These are phyloP conservation scores for Saccharomycopsis malanga DNA, from an alignment of 805 yeast species.

Conservation along the genomic window DNA sequence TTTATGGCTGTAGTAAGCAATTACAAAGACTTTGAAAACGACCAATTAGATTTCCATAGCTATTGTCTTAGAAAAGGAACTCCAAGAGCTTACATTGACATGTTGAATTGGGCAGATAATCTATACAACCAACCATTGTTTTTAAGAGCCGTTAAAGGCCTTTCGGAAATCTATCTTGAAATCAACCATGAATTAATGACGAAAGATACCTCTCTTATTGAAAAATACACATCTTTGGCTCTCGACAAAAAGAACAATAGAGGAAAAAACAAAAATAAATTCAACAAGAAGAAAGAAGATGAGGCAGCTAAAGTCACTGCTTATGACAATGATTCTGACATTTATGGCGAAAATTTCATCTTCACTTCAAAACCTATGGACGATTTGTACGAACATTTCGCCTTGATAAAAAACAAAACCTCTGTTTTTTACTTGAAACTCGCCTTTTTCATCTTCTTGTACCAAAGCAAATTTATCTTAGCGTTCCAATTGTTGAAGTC, in stretches of 20 bases:
- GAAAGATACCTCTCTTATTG: slow-evolving; percentile 10
- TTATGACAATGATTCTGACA: slow-evolving; percentile 18
- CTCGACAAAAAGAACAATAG: slow-evolving; percentile 11
- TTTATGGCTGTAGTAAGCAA: slow-evolving; percentile 58
- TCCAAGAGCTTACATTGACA: slow-evolving; percentile 69
- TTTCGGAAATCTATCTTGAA: slow-evolving; percentile 49
- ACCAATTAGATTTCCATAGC: slow-evolving; percentile 91
- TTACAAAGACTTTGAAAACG: slow-evolving; percentile 65
- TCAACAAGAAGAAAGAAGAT: slow-evolving; percentile 11
- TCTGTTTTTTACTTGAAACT: slow-evolving; percentile 14
- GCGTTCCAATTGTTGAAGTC: slow-evolving; percentile 18
- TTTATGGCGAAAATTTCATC: slow-evolving; percentile 13
- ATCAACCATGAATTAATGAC: slow-evolving; percentile 13
- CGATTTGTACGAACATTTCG: slow-evolving; percentile 3
- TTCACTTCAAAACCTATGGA: slow-evolving; percentile 8
- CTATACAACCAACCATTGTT: slow-evolving; percentile 65
- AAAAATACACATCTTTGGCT: slow-evolving; percentile 4
- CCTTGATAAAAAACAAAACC: slow-evolving; percentile 6
- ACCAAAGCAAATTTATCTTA: slow-evolving; percentile 14
- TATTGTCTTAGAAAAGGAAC: slow-evolving; percentile 90
- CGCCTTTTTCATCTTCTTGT: slow-evolving; percentile 9
- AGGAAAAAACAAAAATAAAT: slow-evolving; percentile 12
- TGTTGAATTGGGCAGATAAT: slow-evolving; percentile 76
- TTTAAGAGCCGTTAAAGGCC: slow-evolving; percentile 61
- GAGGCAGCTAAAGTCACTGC: slow-evolving; percentile 9